Evolutionary conservation across 179 eudicot genomes (phyloP), one percentile per base, ranked within the genome.

Genomic region (Silene noctiflora): DNA sequence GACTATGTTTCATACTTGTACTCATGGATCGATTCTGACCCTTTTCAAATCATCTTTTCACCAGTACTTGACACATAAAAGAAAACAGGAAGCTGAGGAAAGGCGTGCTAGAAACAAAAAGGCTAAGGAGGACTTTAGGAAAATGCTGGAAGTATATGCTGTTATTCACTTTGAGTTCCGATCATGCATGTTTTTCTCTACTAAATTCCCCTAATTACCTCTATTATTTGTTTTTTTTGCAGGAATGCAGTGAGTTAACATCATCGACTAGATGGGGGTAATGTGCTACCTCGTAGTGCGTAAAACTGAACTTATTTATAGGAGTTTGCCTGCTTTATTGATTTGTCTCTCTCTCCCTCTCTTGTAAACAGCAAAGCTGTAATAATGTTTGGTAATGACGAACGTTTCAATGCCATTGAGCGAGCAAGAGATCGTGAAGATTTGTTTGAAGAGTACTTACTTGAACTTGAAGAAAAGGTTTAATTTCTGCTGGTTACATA

Each of bases 201-300:
- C 73, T 62, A 81, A 24, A 29, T 4, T 21, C 71, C 51, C 69
- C 71, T 81, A 29, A 55, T 68, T 20, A 71, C 22, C 62, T 68
- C 12, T 25, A 1, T 55, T n/a, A 7, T 51, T 5, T 35, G 2
- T 25, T 71, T 72, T 73, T 39, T 20, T 83, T 82, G 75, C 88
- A 95, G 99, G 99, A 93, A 79, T 86, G 88, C 69, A 82, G 77
- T 69, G 97, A 91, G 81, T 83, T 95, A 74, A 85, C 90, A 42
- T 83, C 94, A 73, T 79, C 86, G 14, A 80, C 90, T 56, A 87
- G 93, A 91, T 95, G 99, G 99, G 85, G 97, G 98, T 95, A 76
- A 14, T 71, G 31, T 71, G 73, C 77, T 74, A 60, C 62, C 51
- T 74, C 56, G 11, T 20, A 42, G 21, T 69, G n/a, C 70, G 60